These are phyloP conservation scores for Lophiostoma macrostomum DNA, from an alignment of 495 filamentous ascomycete species.

Conservation along the genomic window DNA sequence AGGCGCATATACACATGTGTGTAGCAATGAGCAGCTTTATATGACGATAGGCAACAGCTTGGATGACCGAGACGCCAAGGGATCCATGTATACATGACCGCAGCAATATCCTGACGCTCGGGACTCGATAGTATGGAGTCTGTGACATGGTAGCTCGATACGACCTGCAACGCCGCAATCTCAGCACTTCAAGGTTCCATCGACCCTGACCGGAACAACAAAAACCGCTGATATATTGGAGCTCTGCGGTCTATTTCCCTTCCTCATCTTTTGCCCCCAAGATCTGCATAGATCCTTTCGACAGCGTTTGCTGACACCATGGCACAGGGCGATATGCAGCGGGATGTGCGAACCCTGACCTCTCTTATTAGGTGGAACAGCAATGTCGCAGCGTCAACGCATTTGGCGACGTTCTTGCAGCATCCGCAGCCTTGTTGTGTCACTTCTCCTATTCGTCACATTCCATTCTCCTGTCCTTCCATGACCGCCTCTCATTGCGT, in stretches of 20 bases:
- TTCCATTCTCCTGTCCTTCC: background rate
- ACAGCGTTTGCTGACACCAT: background rate
- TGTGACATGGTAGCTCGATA: too few species aligned
- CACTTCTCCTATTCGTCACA: background rate
- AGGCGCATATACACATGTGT: constrained; percentile 10
- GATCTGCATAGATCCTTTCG: background rate
- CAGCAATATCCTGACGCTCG: constrained; percentile 13
- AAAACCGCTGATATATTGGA: too few species aligned
- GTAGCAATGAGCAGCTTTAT: background rate
- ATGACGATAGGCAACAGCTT: background rate
- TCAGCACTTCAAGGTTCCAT: background rate
- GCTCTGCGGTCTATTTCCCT: background rate
- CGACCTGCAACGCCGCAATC: constrained; percentile 9
- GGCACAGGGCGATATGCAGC: background rate
- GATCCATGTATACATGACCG: constrained; percentile 11
- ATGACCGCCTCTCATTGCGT: background rate
- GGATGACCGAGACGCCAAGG: constrained; percentile 22
- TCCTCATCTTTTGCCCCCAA: background rate
- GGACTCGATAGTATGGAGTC: constrained; percentile 14
- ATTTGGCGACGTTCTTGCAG: background rate
- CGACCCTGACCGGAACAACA: background rate
- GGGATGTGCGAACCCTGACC: background rate
- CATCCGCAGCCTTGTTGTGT: background rate
- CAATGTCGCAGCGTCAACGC: background rate
- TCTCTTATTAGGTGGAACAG: constrained; percentile 3